Conservation (phyloP, 2,329 filamentous ascomycete genomes). For the Alternaria sp. region DNA sequence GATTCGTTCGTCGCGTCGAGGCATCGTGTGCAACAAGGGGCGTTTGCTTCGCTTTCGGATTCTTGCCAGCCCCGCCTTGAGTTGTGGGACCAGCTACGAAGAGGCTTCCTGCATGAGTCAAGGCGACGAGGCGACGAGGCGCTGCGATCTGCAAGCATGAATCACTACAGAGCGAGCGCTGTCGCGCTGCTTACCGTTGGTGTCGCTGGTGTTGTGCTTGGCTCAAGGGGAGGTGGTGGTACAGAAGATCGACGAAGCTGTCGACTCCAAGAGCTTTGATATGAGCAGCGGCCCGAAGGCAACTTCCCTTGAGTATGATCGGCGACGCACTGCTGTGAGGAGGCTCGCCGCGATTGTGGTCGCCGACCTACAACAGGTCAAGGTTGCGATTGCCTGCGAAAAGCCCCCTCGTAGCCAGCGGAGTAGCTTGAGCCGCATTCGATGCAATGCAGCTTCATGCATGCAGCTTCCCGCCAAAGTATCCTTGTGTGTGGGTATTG, state of each 20-base stretch:
- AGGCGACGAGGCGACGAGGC: background rate
- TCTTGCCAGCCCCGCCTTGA: background rate
- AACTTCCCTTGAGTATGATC: background rate
- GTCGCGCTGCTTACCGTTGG: background rate
- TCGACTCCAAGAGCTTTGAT: background rate
- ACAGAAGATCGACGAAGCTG: background rate
- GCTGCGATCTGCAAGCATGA: background rate
- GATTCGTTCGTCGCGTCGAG: background rate
- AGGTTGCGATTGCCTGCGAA: background rate
- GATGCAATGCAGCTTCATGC: background rate
- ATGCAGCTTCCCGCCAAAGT: background rate
- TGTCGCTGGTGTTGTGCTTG: background rate
- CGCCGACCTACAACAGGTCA: background rate
- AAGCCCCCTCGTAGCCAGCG: background rate
- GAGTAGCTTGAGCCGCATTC: background rate
- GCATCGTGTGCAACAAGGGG: background rate
- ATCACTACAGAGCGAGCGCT: background rate
- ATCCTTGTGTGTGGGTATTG: background rate
- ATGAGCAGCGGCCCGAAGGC: background rate
- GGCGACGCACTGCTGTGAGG: background rate
- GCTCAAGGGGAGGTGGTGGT: background rate
- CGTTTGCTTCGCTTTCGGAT: conserved; percentile 11
- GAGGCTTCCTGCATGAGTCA: background rate
- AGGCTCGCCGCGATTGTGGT: background rate
- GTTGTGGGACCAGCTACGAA: conserved; percentile 6